Evolutionary conservation across 306 rosid genomes (phyloP).

Genomic region (Gillenia trifoliata): DNA sequence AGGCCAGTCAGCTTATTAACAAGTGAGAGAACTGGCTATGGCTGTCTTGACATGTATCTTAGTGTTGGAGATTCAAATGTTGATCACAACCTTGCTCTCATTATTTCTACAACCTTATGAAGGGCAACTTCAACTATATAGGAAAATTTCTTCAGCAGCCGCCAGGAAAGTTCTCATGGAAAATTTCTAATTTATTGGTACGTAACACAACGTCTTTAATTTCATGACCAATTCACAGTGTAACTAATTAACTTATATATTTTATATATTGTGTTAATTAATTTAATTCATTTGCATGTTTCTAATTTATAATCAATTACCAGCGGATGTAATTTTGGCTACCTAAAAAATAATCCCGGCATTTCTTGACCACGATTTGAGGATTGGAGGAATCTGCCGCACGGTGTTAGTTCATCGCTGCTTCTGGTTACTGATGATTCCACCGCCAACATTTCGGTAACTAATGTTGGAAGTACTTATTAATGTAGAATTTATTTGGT

Average conservation of each 20-base stretch:
- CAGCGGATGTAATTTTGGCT: slow-evolving; percentile 71
- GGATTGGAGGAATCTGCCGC: slow-evolving; percentile 37
- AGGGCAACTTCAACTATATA: slow-evolving; percentile 68
- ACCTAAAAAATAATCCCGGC: slow-evolving; percentile 44
- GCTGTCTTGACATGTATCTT: slow-evolving; percentile 41
- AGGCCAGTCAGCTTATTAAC: slow-evolving; percentile 15
- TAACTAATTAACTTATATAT: neutral
- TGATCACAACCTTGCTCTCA: slow-evolving; percentile 66
- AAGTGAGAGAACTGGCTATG: slow-evolving; percentile 27
- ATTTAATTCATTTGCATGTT: neutral
- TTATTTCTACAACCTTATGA: slow-evolving; percentile 49
- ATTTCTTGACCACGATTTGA: slow-evolving; percentile 59
- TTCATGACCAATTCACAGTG: no score
- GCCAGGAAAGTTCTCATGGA: slow-evolving; percentile 65
- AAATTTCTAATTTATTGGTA: slow-evolving; percentile 75
- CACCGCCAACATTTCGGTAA: slow-evolving; percentile 69
- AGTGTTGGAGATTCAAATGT: slow-evolving; percentile 80
- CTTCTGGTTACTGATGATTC: slow-evolving; percentile 70
- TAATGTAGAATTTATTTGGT: no score
- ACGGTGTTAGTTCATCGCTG: slow-evolving; percentile 90
- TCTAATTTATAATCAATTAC: no score
- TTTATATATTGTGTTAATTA: neutral
- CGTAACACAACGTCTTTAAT: no score
- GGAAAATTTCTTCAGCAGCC: slow-evolving; percentile 52
- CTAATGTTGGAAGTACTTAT: no score